These are phyloP conservation scores for Medicago ruthenica DNA, from an alignment of 306 rosid genomes.

Conservation along the genomic window DNA sequence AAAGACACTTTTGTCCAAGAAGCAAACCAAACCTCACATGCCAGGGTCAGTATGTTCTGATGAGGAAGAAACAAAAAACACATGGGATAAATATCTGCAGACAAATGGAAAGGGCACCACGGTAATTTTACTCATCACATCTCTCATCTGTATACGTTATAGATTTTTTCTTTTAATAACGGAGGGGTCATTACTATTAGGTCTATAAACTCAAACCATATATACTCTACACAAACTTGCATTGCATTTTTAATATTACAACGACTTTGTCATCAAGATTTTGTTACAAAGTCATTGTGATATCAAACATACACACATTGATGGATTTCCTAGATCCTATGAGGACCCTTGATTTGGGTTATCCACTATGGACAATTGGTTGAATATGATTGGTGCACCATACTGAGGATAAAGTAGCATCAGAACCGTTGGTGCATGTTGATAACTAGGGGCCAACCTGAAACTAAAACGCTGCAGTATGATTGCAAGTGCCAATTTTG, in stretches of 20 bases:
- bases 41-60: conserved; percentile 44
- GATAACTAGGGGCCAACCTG: conserved; percentile 82
- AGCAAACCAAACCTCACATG: conserved; percentile 51
- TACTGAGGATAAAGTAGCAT: conserved; percentile 94
- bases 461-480: conserved; percentile 87
- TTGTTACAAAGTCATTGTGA: too few relatives aligned
- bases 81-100: conserved; percentile 33
- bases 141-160: conserved; percentile 22
- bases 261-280: too few relatives aligned
- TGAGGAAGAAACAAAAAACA: conserved; percentile 21
- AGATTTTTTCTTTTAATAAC: background rate
- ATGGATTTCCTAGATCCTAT: conserved; percentile 17
- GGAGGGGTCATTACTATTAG: conserved; percentile 45
- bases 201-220: conserved; percentile 40
- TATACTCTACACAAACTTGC: conserved; percentile 29
- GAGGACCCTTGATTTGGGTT: conserved; percentile 42
- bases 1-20: conserved; percentile 38
- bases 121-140: conserved; percentile 45
- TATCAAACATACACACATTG: too few relatives aligned
- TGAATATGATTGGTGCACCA: conserved; percentile 86
- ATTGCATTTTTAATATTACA: too few relatives aligned
- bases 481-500: conserved; percentile 74
- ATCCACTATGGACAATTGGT: conserved; percentile 38
- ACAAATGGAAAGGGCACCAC: conserved; percentile 41
- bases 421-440: conserved; percentile 93